These are phyloP conservation scores for Chaetomium sp. DNA, from an alignment of 2,329 filamentous ascomycete genomes.

Conservation along the genomic window DNA sequence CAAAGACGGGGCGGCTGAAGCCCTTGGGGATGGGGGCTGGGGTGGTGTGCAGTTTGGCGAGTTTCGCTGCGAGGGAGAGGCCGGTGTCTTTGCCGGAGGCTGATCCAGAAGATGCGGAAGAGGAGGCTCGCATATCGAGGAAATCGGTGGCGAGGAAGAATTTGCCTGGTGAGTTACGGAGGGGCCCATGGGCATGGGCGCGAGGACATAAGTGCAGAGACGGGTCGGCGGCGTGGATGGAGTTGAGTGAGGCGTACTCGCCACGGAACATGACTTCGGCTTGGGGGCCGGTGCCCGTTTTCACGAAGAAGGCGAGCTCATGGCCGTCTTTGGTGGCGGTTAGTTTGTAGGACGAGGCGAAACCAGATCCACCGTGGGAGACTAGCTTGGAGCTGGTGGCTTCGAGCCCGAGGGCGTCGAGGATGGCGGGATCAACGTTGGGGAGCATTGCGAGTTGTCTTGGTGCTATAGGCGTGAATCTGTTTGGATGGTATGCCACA, in stretches of 20 bases:
- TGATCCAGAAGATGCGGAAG: conserved; percentile 35
- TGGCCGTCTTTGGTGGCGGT: conserved; percentile 20
- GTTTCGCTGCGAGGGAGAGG: conserved; percentile 62
- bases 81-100: conserved; percentile 39
- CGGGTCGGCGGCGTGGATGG: conserved; percentile 66
- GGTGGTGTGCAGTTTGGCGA: conserved; percentile 72
- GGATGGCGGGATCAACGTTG: conserved; percentile 56
- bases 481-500: too few species aligned
- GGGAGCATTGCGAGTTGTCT: conserved; percentile 31
- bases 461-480: too few species aligned
- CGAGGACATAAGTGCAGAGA: conserved; percentile 72
- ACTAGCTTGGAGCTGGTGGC: conserved; percentile 47
- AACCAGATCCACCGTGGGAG: conserved; percentile 60
- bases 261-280: conserved; percentile 67
- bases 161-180: conserved; percentile 43
- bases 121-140: conserved; percentile 42
- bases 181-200: conserved; percentile 64
- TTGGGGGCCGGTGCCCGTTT: conserved; percentile 55
- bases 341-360: conserved; percentile 54
- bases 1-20: conserved; percentile 59
- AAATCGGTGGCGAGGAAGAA: conserved; percentile 72
- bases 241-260: conserved; percentile 77
- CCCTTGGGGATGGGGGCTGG: conserved; percentile 60
- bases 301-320: conserved; percentile 57
- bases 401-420: conserved; percentile 54